Conservation (phyloP, 345 rosid species). For the Raphanus sativus region DNA sequence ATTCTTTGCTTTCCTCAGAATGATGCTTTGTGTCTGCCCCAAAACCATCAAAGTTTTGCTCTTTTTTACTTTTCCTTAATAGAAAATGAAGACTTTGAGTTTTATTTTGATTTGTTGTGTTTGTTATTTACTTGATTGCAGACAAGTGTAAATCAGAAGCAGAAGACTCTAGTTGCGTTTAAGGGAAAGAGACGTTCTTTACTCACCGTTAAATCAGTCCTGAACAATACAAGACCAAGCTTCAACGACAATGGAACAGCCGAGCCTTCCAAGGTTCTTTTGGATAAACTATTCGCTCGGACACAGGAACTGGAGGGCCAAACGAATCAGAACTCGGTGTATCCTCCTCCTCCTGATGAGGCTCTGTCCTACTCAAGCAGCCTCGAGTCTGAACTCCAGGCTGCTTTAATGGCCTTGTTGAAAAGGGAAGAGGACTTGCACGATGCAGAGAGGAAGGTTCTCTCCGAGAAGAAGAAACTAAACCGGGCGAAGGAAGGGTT, state of each 20-base stretch:
- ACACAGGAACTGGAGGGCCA: slow-evolving; percentile 61
- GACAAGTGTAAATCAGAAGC: slow-evolving; percentile 42
- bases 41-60: neutral
- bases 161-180: slow-evolving; percentile 32
- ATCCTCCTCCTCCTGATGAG: slow-evolving; percentile 12
- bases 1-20: slow-evolving; percentile 11
- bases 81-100: neutral
- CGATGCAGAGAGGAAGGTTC: slow-evolving; percentile 54
- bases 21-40: neutral
- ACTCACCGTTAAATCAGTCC: slow-evolving; percentile 41
- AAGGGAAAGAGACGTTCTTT: slow-evolving; percentile 29
- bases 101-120: neutral
- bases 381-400: slow-evolving; percentile 70
- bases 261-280: slow-evolving; percentile 55
- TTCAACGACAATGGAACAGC: slow-evolving; percentile 50
- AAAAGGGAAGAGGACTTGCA: slow-evolving; percentile 69
- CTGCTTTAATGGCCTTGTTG: slow-evolving; percentile 61
- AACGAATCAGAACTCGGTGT: slow-evolving; percentile 40
- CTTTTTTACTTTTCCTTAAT: neutral
- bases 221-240: slow-evolving; percentile 42
- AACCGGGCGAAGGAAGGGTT: slow-evolving; percentile 55
- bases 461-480: slow-evolving; percentile 54
- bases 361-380: slow-evolving; percentile 34
- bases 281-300: slow-evolving; percentile 69
- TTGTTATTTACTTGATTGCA: slow-evolving; percentile 36